Evolutionary conservation across 1,284 basidiomycete species (phyloP).

Genomic region (Sanghuangporus sanghuang): DNA sequence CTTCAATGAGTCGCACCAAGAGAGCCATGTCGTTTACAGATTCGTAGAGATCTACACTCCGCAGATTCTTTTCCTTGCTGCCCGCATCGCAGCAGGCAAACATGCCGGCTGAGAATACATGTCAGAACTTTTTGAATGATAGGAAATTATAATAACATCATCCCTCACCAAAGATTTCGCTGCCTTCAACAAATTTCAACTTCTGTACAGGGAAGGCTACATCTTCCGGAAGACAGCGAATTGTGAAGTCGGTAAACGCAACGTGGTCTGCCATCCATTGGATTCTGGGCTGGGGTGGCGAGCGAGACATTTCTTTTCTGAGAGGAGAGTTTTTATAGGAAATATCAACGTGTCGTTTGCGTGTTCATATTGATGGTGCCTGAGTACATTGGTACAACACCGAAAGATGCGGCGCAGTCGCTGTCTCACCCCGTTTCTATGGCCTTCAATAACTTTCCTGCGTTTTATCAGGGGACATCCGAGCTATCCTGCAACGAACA

Average conservation of each 20-base stretch:
- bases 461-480: no score
- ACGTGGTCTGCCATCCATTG: not conserved
- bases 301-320: not conserved
- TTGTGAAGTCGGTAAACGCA: not conserved
- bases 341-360: not conserved
- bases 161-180: slow-evolving; percentile 14
- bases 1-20: slow-evolving; percentile 49
- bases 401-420: no score
- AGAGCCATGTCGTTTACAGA: slow-evolving; percentile 37
- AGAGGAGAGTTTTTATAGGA: not conserved
- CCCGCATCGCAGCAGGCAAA: slow-evolving; percentile 8
- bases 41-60: slow-evolving; percentile 48
- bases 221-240: slow-evolving; percentile 12
- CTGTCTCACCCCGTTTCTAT: no score
- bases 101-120: slow-evolving; percentile 9
- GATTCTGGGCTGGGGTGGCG: not conserved
- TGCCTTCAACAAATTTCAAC: slow-evolving; percentile 9
- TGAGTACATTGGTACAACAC: not conserved
- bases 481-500: no score
- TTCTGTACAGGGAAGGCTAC: slow-evolving; percentile 5
- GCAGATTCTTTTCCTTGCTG: not conserved
- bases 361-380: not conserved
- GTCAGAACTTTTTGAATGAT: not conserved
- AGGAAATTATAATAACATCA: not conserved
- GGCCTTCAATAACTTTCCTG: no score